Evolutionary conservation across 495 filamentous ascomycete species (phyloP).

Genomic region (Xylaria nigripes): DNA sequence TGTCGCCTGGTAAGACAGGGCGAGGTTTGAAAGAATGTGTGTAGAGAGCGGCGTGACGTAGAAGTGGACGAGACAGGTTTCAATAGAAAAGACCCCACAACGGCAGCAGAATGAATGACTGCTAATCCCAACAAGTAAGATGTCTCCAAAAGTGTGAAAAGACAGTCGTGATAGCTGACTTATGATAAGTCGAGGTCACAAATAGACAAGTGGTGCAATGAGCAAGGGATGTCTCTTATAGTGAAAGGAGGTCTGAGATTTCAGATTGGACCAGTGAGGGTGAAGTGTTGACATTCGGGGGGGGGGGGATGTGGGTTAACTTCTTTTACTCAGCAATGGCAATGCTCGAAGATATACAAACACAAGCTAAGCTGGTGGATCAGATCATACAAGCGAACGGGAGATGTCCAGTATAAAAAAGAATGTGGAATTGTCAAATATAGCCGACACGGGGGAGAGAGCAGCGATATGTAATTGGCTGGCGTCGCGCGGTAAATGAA

Average conservation of each 20-base stretch:
- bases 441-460: background rate
- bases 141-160: background rate
- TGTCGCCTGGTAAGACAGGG: background rate
- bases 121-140: background rate
- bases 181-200: background rate
- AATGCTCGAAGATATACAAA: background rate
- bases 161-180: background rate
- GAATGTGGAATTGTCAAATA: background rate
- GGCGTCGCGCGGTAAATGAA: background rate
- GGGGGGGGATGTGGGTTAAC: background rate
- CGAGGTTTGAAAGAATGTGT: background rate
- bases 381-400: background rate
- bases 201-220: background rate
- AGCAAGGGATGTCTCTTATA: background rate
- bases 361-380: background rate
- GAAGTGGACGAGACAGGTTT: background rate
- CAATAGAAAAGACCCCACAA: background rate
- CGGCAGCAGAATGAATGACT: background rate
- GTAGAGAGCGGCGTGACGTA: background rate
- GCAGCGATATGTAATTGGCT: background rate
- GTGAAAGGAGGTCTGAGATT: background rate
- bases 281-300: background rate
- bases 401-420: background rate
- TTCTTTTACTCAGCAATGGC: background rate
- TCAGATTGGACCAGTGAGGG: background rate